Evolutionary conservation across 169 alveolate species (phyloP).

Genomic region (Cardiosporidium cionae): DNA sequence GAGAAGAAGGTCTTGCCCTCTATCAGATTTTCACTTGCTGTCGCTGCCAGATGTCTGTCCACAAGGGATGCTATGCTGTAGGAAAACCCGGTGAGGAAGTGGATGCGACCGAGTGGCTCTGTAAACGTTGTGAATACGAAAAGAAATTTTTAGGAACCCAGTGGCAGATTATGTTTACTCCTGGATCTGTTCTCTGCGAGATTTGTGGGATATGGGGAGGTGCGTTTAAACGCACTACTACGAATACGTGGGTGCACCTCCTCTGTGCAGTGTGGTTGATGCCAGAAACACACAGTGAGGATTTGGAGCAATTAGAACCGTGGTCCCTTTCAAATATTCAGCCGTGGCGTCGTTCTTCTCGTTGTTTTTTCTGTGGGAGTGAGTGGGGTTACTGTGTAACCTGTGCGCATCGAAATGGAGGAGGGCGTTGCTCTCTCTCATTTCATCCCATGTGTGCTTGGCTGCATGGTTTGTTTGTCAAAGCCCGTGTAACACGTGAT

Average conservation of each 20-base stretch:
- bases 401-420: slow-evolving; percentile 37
- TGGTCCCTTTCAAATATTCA: slow-evolving; percentile 18
- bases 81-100: slow-evolving; percentile 29
- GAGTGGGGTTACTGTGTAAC: slow-evolving; percentile 21
- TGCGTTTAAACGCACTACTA: slow-evolving; percentile 42
- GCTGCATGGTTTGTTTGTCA: slow-evolving; percentile 41
- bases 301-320: slow-evolving; percentile 30
- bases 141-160: slow-evolving; percentile 50
- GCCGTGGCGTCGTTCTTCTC: slow-evolving; percentile 2
- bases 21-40: slow-evolving; percentile 50
- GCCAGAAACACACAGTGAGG: slow-evolving; percentile 33
- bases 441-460: slow-evolving; percentile 62
- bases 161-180: slow-evolving; percentile 45
- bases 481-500: slow-evolving; percentile 2
- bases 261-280: slow-evolving; percentile 28
- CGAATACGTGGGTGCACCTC: slow-evolving; percentile 41
- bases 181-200: slow-evolving; percentile 40
- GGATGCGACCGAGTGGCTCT: slow-evolving; percentile 39
- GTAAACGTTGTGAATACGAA: slow-evolving; percentile 56
- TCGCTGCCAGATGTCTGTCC: slow-evolving; percentile 46
- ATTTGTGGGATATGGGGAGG: slow-evolving; percentile 59
- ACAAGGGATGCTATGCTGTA: slow-evolving; percentile 54
- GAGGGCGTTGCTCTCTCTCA: slow-evolving; percentile 36
- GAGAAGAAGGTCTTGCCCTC: slow-evolving; percentile 30
- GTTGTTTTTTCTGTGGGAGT: slow-evolving; percentile 14